Evolutionary conservation across 805 yeast species (phyloP), one percentile per base, ranked within the genome.

Genomic region (Nakazawaea holstii): DNA sequence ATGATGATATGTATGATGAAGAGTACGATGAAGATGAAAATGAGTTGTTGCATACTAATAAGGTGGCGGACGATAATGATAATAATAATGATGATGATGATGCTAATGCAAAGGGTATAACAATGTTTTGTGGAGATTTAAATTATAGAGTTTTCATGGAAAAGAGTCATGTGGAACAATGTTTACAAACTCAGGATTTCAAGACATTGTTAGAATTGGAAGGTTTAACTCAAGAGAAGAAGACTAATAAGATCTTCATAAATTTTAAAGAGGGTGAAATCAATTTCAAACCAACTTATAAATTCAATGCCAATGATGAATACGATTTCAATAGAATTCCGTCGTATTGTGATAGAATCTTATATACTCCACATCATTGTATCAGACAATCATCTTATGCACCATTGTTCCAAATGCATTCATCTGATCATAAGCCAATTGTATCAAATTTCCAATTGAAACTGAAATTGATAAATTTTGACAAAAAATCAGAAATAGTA

Each of bases 401-500:
- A 29, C 40, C 55, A 0, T 54, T 62, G 6, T 53, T 59, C 15
- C 56, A 56, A 0, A 48, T 64, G 5, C 41, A 43, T 7, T 57
- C 68, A 0, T 77, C 83, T 0, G 87, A 80, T 53, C 87, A 80
- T 56, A 67, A 70, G 44, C 85, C 87, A 0, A 84, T 80, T 2
- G 57, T 59, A 11, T 60, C 74, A 2, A 69, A 64, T 14, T 70
- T 63, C 39, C 53, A 52, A 7, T 38, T 72, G 3, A 52, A 58
- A 0, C 54, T 67, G 1, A 60, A 64, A 10, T 48, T 72, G 3
- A 60, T 76, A 8, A 69, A 80, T 56, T 57, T 57, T 13, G 63
- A 54, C 6, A 59, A 57, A 39, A 61, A 77, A 11, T 60, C 63
- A 8, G 51, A 50, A 8, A 53, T 73, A 9, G 67, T 70, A 29